Conservation (phyloP, 805 yeast genomes). For the Candida corydali region DNA sequence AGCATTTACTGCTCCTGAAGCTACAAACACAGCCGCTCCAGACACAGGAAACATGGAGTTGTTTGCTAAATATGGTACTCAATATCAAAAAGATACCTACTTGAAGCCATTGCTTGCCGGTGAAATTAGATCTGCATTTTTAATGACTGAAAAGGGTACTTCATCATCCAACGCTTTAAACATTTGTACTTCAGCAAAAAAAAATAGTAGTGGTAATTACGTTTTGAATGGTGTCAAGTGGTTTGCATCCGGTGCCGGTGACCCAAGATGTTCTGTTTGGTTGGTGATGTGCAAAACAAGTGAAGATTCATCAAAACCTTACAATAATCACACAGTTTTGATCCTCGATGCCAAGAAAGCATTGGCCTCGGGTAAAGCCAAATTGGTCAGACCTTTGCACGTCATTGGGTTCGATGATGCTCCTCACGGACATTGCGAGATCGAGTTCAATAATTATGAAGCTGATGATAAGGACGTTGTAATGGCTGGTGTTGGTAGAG, state of each 20-base stretch:
- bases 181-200: conserved; percentile 42
- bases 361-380: conserved; percentile 45
- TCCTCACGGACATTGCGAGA: conserved; percentile 69
- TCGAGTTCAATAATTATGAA: conserved; percentile 46
- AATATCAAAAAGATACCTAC: conserved; percentile 40
- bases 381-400: conserved; percentile 45
- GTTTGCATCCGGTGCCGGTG: conserved; percentile 72
- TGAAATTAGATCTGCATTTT: conserved; percentile 54
- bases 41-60: conserved; percentile 63
- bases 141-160: conserved; percentile 61
- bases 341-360: conserved; percentile 51
- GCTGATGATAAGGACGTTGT: conserved; percentile 40
- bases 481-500: conserved; percentile 47
- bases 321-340: conserved; percentile 53
- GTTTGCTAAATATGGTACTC: conserved; percentile 39
- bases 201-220: conserved; percentile 38
- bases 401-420: conserved; percentile 65
- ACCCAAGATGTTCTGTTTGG: conserved; percentile 55
- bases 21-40: conserved; percentile 57
- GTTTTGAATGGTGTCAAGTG: conserved; percentile 60
- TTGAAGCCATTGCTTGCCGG: conserved; percentile 52
- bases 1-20: conserved; percentile 52
- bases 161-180: conserved; percentile 62
- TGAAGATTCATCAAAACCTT: conserved; percentile 24
- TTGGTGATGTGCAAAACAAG: conserved; percentile 50